Conservation (phyloP, 495 filamentous ascomycete genomes). For the Penicillium desertorum region DNA sequence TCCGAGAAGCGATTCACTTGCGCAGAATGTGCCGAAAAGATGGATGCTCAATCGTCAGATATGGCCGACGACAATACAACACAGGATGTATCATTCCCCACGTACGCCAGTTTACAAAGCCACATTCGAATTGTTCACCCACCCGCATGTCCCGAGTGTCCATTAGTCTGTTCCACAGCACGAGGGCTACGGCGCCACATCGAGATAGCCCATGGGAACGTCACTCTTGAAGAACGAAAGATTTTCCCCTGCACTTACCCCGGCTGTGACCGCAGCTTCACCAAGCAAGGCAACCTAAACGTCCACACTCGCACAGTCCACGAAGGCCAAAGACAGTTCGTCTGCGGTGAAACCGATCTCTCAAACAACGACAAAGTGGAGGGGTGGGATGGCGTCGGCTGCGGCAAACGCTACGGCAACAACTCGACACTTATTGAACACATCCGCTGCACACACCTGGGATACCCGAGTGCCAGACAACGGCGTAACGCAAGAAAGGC, state of each 20-base stretch:
- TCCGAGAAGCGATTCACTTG: slow-evolving; percentile 69
- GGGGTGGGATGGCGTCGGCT: slow-evolving; percentile 68
- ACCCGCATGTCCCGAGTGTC: slow-evolving; percentile 72
- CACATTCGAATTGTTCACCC: slow-evolving; percentile 73
- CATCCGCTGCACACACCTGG: slow-evolving; percentile 71
- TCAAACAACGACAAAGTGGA: slow-evolving; percentile 54
- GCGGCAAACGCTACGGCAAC: slow-evolving; percentile 64
- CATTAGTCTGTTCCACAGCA: slow-evolving; percentile 58
- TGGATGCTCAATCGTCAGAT: slow-evolving; percentile 24
- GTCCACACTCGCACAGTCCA: slow-evolving; percentile 77
- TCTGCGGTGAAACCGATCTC: slow-evolving; percentile 69
- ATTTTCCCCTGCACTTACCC: slow-evolving; percentile 60
- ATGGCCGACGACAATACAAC: slow-evolving; percentile 14
- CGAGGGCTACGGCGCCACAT: slow-evolving; percentile 66
- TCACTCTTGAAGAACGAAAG: slow-evolving; percentile 60
- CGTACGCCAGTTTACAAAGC: slow-evolving; percentile 63
- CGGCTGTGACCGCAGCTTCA: slow-evolving; percentile 71
- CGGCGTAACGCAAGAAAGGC: slow-evolving; percentile 40
- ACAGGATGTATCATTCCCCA: slow-evolving; percentile 61
- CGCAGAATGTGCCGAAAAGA: slow-evolving; percentile 56
- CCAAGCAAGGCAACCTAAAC: slow-evolving; percentile 73
- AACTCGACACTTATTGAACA: slow-evolving; percentile 80
- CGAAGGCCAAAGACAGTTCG: slow-evolving; percentile 61
- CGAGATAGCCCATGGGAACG: slow-evolving; percentile 64
- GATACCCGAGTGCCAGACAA: slow-evolving; percentile 47